Evolutionary conservation across 1,139 yeast genomes (phyloP).

Genomic region (Scheffersomyces lignicola): DNA sequence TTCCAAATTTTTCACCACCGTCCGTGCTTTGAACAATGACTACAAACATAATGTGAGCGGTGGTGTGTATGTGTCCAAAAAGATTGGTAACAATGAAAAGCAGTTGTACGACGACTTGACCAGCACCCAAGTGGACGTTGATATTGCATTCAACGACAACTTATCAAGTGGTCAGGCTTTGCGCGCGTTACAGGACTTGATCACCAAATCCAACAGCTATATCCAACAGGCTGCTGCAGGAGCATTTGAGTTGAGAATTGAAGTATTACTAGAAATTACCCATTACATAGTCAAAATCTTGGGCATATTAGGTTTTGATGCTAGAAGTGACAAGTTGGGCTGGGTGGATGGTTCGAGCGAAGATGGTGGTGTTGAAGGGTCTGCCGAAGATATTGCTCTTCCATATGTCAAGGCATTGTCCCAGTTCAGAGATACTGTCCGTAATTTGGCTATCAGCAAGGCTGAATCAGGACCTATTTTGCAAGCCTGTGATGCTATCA

Average conservation of each 20-base stretch:
- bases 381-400: constrained; percentile 66
- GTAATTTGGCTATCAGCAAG: constrained; percentile 69
- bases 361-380: constrained; percentile 17
- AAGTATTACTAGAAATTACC: constrained; percentile 63
- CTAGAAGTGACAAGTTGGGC: constrained; percentile 71
- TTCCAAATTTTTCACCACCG: constrained; percentile 79
- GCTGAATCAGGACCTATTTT: constrained; percentile 58
- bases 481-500: constrained; percentile 39
- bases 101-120: constrained; percentile 52
- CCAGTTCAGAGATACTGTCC: constrained; percentile 76
- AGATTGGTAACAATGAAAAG: constrained; percentile 53
- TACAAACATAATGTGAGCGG: constrained; percentile 50
- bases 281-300: constrained; percentile 72
- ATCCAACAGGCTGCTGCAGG: constrained; percentile 51
- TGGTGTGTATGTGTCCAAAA: constrained; percentile 56
- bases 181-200: constrained; percentile 63
- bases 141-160: constrained; percentile 84
- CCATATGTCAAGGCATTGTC: constrained; percentile 82
- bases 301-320: constrained; percentile 70
- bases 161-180: constrained; percentile 77
- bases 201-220: constrained; percentile 71
- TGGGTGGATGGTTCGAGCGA: constrained; percentile 55
- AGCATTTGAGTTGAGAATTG: constrained; percentile 54
- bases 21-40: constrained; percentile 72
- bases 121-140: constrained; percentile 60